These are phyloP conservation scores for Linnemannia elongata DNA, from an alignment of 192 early-diverging fungal genomes.

Conservation along the genomic window DNA sequence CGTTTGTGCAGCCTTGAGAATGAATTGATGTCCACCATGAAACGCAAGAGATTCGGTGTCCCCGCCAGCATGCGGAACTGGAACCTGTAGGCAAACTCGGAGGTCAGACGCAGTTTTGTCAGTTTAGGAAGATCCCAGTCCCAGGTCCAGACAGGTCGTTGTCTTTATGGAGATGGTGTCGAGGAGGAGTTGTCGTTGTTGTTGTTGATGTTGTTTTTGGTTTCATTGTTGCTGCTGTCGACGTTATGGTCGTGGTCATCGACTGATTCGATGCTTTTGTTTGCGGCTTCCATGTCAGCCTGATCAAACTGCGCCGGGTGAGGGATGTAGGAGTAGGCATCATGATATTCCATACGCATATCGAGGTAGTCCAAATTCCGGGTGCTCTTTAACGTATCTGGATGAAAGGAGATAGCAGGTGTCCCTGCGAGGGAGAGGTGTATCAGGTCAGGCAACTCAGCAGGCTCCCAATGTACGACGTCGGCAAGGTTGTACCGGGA, in stretches of 20 bases:
- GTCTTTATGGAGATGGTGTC: neutral
- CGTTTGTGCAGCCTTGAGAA: neutral
- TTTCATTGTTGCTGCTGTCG: neutral
- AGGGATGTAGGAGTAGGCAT: neutral
- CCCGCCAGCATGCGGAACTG: slow-evolving; percentile 25
- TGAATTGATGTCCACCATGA: neutral
- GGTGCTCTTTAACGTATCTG: neutral
- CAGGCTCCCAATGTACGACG: neutral
- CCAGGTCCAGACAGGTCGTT: slow-evolving; percentile 18
- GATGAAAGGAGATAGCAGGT: slow-evolving; percentile 7
- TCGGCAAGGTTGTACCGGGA: neutral
- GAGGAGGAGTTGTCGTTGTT: neutral
- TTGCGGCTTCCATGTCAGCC: too few species aligned
- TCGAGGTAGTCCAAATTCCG: neutral
- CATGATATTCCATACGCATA: neutral
- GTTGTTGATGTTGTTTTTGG: neutral
- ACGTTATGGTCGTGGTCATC: neutral
- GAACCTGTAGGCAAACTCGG: slow-evolving; percentile 25
- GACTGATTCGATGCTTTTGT: neutral
- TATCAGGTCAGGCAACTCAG: neutral
- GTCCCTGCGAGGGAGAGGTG: neutral
- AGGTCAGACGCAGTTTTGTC: neutral
- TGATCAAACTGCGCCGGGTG: too few species aligned
- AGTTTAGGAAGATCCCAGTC: slow-evolving; percentile 25
- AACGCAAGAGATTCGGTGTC: neutral